phyloP scores from a whole-genome alignment of 2,329 filamentous ascomycete species.

The Trichophyton verrucosum region DNA sequence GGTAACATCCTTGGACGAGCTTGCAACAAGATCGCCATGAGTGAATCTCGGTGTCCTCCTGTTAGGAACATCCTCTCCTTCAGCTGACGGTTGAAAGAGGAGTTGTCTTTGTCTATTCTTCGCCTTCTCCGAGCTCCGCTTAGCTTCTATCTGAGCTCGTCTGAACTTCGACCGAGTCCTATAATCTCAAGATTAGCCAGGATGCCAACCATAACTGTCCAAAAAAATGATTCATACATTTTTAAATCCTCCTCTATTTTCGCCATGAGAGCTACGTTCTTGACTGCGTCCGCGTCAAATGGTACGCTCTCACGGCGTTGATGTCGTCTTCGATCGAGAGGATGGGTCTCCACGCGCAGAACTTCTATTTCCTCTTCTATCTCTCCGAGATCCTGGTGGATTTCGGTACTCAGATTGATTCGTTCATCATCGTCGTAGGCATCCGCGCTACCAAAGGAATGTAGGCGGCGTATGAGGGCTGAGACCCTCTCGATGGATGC shows the following conservation, averaged over 20 bases:
- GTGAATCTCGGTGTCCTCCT: slow-evolving; percentile 39
- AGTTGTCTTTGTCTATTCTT: slow-evolving; percentile 65
- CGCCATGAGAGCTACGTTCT: slow-evolving; percentile 53
- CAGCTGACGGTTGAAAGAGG: slow-evolving; percentile 53
- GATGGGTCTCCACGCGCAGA: slow-evolving; percentile 61
- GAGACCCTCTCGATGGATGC: slow-evolving; percentile 42
- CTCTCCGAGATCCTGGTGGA: slow-evolving; percentile 62
- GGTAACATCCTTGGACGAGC: slow-evolving; percentile 73
- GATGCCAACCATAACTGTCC: slow-evolving; percentile 12
- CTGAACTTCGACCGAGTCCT: slow-evolving; percentile 59
- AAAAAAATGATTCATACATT: slow-evolving; percentile 39
- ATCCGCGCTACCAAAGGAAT: slow-evolving; percentile 49
- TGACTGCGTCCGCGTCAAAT: slow-evolving; percentile 50
- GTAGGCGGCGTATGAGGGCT: slow-evolving; percentile 44
- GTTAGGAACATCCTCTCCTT: slow-evolving; percentile 25
- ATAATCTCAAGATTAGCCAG: slow-evolving; percentile 20
- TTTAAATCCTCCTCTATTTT: slow-evolving; percentile 59
- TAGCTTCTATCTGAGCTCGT: slow-evolving; percentile 67
- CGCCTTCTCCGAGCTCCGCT: slow-evolving; percentile 59
- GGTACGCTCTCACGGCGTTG: slow-evolving; percentile 38
- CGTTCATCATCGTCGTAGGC: slow-evolving; percentile 53
- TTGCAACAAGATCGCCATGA: slow-evolving; percentile 59
- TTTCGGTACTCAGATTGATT: slow-evolving; percentile 66
- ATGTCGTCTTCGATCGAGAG: slow-evolving; percentile 38
- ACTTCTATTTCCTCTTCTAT: slow-evolving; percentile 76